phyloP scores from a whole-genome alignment of 2,329 filamentous ascomycete species.

The Diaporthe velutina region DNA sequence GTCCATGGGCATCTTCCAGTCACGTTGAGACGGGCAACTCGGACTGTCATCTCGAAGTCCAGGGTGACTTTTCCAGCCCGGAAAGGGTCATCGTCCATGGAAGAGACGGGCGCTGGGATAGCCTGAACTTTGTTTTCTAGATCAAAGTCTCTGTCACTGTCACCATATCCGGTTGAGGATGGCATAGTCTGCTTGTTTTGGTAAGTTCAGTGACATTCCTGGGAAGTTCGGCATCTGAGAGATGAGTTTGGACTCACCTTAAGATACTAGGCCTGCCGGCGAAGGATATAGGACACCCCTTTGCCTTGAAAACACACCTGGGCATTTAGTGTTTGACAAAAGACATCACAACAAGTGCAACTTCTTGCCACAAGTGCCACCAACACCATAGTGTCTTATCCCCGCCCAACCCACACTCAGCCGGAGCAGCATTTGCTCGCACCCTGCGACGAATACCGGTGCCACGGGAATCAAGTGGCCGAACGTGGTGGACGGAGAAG shows the following conservation, averaged over 20 bases:
- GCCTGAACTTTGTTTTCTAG: not conserved
- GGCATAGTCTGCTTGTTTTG: not conserved
- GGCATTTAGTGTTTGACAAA: too few relatives aligned
- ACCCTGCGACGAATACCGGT: slow-evolving; percentile 48
- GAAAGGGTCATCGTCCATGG: not conserved
- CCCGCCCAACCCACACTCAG: not conserved
- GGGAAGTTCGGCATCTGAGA: rapidly evolving
- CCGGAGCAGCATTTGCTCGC: slow-evolving; percentile 48
- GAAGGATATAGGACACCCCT: not conserved
- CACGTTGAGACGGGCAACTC: not conserved
- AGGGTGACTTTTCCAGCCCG: not conserved
- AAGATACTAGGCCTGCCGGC: not conserved
- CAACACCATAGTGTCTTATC: slow-evolving; percentile 40
- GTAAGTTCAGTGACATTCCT: not conserved
- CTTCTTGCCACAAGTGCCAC: not conserved
- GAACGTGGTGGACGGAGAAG: not conserved
- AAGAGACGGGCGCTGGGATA: not conserved
- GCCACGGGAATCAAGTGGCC: slow-evolving; percentile 45
- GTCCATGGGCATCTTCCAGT: slow-evolving; percentile 2
- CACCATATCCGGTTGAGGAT: not conserved
- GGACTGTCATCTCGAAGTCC: not conserved
- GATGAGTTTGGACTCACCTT: not conserved
- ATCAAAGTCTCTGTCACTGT: not conserved
- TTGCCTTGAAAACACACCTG: too few relatives aligned
- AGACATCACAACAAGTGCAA: too few relatives aligned